phyloP scores from a whole-genome alignment of 1,284 basidiomycete species.

The Marasmius fiardii region DNA sequence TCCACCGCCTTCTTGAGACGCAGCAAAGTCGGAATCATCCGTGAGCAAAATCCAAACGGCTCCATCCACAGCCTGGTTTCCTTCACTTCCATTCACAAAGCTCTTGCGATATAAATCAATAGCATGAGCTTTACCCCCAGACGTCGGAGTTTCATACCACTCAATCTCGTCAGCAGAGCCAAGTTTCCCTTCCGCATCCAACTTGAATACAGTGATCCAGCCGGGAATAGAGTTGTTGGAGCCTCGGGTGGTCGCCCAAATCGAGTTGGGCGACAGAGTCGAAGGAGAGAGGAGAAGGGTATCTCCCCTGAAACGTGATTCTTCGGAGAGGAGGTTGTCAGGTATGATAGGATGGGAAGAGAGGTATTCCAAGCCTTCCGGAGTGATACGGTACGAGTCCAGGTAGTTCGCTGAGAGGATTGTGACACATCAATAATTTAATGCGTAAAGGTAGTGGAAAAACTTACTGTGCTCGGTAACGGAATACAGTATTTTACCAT shows the following conservation, averaged over 20 bases:
- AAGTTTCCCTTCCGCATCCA: slow-evolving; percentile 36
- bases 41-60: slow-evolving; percentile 38
- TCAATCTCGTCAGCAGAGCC: slow-evolving; percentile 20
- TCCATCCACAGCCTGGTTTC: slow-evolving; percentile 14
- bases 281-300: slow-evolving; percentile 41
- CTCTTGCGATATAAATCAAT: slow-evolving; percentile 36
- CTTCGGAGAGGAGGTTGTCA: slow-evolving; percentile 5
- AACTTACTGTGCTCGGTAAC: slow-evolving; percentile 46
- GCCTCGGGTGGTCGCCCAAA: slow-evolving; percentile 45
- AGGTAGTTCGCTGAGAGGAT: slow-evolving; percentile 36
- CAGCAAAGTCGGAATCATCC: slow-evolving; percentile 38
- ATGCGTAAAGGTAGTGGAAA: background rate
- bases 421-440: background rate
- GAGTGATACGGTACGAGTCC: slow-evolving; percentile 37
- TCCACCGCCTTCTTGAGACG: slow-evolving; percentile 24
- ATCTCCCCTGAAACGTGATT: slow-evolving; percentile 36
- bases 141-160: slow-evolving; percentile 39
- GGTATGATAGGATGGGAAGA: slow-evolving; percentile 37
- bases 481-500: slow-evolving; percentile 42
- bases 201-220: slow-evolving; percentile 37
- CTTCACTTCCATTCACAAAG: slow-evolving; percentile 9
- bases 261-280: slow-evolving; percentile 32
- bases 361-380: slow-evolving; percentile 29
- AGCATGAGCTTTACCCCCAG: slow-evolving; percentile 47
- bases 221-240: slow-evolving; percentile 28